Base-by-base conservation (phyloP, 23 red algal species). In the Gracilaria vermiculophylla region DNA sequence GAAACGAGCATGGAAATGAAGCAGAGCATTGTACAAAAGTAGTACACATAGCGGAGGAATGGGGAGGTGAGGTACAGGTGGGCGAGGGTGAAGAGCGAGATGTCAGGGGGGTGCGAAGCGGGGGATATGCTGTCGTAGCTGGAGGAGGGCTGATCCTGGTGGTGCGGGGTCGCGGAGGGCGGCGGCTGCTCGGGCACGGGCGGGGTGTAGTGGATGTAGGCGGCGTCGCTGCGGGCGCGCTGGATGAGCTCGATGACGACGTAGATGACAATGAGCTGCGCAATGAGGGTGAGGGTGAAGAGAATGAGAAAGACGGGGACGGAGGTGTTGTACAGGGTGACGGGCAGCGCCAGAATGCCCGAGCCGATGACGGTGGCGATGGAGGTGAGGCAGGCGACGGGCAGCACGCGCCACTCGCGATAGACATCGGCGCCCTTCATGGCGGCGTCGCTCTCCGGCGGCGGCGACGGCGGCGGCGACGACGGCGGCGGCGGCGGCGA, bases 331-430 rank as follows among this genome's bases (percentile, higher is more conserved):
- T 92, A 92, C 4, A 96, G 80, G 35, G 94, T 89, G 17, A 96
- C 94, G n/a, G 94, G 94, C 4, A 96, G 87, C 4, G 87, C 94
- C 11, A 96, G 94, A 31, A 96, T 88, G 31, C 94, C 94, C 23
- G 94, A 92, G 3, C 94, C 94, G 5, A 96, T 72, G 2, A 96
- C 71, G 53, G 94, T 92, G 16, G 94, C 94, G 20, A 96, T 92
- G 67, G 81, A 91, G 28, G 87, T 72, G 19, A 85, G 61, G 60
- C 51, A 52, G 13, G 80, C 41, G 40, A 85, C 57, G 58, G 80
- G 58, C 1, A 85, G 62, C 57, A 85, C 57, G 58, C 80, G 80
- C 80, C 80, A 85, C 80, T 85, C 80, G 70, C 64, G 64, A 69
- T 69, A 69, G 40, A 69, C 11, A 5, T 4, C n/a, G n/a, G n/a